Evolutionary conservation across 768 basidiomycete genomes (phyloP).

Genomic region (Fistulinella prunicolor): DNA sequence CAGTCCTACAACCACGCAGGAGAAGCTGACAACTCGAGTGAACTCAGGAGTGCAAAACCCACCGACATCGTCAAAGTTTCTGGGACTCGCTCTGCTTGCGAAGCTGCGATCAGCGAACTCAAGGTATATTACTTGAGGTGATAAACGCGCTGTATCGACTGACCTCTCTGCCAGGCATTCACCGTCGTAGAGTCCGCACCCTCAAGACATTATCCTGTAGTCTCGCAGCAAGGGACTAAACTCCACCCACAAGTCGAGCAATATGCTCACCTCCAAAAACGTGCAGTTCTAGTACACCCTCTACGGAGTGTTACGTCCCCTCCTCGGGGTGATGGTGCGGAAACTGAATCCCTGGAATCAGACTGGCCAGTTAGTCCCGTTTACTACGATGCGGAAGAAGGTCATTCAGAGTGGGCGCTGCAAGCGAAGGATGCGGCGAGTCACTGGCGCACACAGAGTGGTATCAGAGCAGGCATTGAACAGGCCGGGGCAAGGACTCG

Average conservation of each 20-base stretch:
- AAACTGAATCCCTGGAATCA: too few species aligned
- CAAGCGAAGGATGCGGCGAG: too few species aligned
- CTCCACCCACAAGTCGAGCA: slow-evolving; percentile 82
- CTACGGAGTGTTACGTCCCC: too few species aligned
- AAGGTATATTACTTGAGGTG: slow-evolving; percentile 48
- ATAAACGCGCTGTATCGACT: neutral
- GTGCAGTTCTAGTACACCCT: too few species aligned
- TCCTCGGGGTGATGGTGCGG: too few species aligned
- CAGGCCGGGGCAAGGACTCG: too few species aligned
- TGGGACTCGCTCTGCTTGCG: slow-evolving; percentile 74
- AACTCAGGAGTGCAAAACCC: slow-evolving; percentile 64
- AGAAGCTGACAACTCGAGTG: slow-evolving; percentile 71
- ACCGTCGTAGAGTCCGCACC: slow-evolving; percentile 67
- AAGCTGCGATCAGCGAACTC: slow-evolving; percentile 74
- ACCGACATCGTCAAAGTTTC: slow-evolving; percentile 88
- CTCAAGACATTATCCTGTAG: slow-evolving; percentile 79
- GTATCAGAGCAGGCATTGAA: too few species aligned
- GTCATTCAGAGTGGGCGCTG: too few species aligned
- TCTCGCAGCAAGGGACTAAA: slow-evolving; percentile 83
- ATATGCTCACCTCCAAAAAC: slow-evolving; percentile 58
- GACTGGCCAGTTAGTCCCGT: too few species aligned
- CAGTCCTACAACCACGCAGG: slow-evolving; percentile 81
- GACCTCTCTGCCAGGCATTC: slow-evolving; percentile 43
- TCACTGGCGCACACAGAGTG: too few species aligned
- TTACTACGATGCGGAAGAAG: too few species aligned